Conservation (phyloP, 179 eudicot species). For the Spergularia azorica region DNA sequence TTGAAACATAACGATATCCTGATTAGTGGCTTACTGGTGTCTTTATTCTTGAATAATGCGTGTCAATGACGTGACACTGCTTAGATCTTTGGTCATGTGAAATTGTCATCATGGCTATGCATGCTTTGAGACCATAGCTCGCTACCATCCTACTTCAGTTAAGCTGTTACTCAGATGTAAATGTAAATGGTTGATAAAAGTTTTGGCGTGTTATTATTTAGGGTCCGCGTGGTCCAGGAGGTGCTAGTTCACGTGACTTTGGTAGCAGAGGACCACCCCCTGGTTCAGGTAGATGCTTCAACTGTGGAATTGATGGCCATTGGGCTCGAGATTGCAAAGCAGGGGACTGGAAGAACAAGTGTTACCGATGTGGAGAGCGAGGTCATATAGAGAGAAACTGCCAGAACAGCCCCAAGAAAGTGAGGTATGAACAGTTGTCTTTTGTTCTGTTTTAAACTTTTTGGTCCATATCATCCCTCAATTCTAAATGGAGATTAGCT, state of each 20-base stretch:
- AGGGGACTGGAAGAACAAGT: conserved; percentile 98
- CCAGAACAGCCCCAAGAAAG: conserved; percentile 83
- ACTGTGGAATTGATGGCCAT: conserved; percentile 97
- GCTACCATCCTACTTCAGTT: background rate
- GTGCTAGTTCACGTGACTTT: conserved; percentile 69
- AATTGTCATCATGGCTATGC: background rate
- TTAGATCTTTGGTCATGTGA: background rate
- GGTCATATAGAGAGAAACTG: conserved; percentile 92
- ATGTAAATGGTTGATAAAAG: background rate
- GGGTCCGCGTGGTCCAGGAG: conserved; percentile 83
- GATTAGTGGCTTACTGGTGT: background rate
- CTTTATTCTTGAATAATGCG: background rate
- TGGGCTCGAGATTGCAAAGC: conserved; percentile 99
- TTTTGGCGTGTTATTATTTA: conserved; percentile 17
- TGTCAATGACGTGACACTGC: too few relatives aligned
- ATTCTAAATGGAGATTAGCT: background rate
- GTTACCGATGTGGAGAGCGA: conserved; percentile 93
- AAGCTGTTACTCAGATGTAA: background rate
- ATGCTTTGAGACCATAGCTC: background rate
- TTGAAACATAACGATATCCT: background rate
- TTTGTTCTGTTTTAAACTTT: background rate
- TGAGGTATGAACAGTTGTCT: conserved; percentile 37
- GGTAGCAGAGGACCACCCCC: conserved; percentile 88
- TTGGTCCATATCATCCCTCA: background rate
- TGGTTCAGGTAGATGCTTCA: conserved; percentile 95